phyloP scores from a whole-genome alignment of 352 stramenopile species.

The Pythium aristosporum region DNA sequence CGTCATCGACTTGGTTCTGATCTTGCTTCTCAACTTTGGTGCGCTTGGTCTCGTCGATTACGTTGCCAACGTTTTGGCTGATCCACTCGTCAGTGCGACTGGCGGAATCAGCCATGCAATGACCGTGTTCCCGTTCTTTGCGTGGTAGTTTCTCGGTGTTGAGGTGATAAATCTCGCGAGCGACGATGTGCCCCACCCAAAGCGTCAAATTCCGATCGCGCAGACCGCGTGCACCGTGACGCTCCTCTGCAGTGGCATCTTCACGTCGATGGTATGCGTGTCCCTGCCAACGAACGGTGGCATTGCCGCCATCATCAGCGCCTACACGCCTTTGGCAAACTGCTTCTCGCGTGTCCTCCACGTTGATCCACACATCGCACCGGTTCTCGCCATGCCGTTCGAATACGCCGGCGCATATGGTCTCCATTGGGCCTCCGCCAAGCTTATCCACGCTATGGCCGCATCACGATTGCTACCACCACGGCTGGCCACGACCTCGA shows the following conservation, averaged over 20 bases:
- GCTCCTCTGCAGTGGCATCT: slow-evolving; percentile 4
- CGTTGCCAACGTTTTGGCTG: not conserved
- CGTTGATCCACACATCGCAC: slow-evolving; percentile 7
- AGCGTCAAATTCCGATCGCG: slow-evolving; percentile 6
- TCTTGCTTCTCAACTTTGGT: slow-evolving; percentile 24
- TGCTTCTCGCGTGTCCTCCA: slow-evolving; percentile 15
- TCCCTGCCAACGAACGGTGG: slow-evolving; percentile 3
- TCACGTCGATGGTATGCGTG: slow-evolving; percentile 3
- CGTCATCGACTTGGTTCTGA: not conserved
- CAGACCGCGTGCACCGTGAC: slow-evolving; percentile 4
- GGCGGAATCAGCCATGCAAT: not conserved
- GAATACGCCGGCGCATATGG: slow-evolving; percentile 13
- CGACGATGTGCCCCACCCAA: slow-evolving; percentile 8
- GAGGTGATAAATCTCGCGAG: slow-evolving; percentile 21
- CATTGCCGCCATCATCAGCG: not conserved
- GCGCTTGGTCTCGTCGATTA: slow-evolving; percentile 6
- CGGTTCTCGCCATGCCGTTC: slow-evolving; percentile 17
- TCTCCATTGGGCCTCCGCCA: slow-evolving; percentile 11
- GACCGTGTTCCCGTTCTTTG: slow-evolving; percentile 8
- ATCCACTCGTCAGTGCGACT: not conserved
- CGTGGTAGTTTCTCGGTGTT: slow-evolving; percentile 24
- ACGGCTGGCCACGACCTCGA: slow-evolving; percentile 4
- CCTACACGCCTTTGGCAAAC: not conserved
- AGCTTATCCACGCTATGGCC: slow-evolving; percentile 16
- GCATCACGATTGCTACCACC: slow-evolving; percentile 14